Evolutionary conservation across 139 green algal genomes (phyloP), one percentile per base, ranked within the genome.

Genomic region (Protoeuglena noctilucae): DNA sequence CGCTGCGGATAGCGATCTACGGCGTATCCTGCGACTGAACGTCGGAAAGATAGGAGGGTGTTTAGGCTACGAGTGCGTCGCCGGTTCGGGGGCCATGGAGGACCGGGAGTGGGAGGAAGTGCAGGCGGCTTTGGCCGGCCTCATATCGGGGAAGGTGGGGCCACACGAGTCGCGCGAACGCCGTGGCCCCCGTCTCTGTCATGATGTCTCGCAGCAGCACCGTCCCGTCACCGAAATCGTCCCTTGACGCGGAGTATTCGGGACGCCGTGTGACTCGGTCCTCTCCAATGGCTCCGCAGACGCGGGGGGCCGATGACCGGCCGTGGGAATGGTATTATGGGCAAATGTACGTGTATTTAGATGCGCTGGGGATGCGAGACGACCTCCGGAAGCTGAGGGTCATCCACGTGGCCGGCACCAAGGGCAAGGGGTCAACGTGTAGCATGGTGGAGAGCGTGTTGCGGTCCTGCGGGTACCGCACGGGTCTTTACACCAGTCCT

Each of bases 401-500:
- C 1, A 82, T 95, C 27, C 83, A 93, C 54, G 78, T 12, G 34
- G 16, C 1, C 12, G 22, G 23, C 18, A 43, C 25, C 2, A 21
- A n/a, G 40, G 7, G 34, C 18, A 12, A 85, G 74, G 86, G 86
- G 6, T 93, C 85, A 28, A 93, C 85, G 1, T 92, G 79, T 54
- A 75, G 78, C 3, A 85, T 95, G 73, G 66, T 87, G 28, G 85
- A 93, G 52, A 73, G 60, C 58, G 82, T 94, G 3, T 67, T 95
- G 54, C 71, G 80, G 4, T 0, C 40, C 2, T 73, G 64, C 27
- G 81, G 81, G 14, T 94, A 93, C 70, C 72, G 52, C 26, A 93
- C 82, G 6, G 86, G 77, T 4, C 67, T 94, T 26, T 95, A 80
- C 73, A 95, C 86, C 9, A 91, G 79, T 0, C 86, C 86, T 0